These are phyloP conservation scores for Gynochthodes officinalis DNA, from an alignment of 257 asterid species.

Conservation along the genomic window DNA sequence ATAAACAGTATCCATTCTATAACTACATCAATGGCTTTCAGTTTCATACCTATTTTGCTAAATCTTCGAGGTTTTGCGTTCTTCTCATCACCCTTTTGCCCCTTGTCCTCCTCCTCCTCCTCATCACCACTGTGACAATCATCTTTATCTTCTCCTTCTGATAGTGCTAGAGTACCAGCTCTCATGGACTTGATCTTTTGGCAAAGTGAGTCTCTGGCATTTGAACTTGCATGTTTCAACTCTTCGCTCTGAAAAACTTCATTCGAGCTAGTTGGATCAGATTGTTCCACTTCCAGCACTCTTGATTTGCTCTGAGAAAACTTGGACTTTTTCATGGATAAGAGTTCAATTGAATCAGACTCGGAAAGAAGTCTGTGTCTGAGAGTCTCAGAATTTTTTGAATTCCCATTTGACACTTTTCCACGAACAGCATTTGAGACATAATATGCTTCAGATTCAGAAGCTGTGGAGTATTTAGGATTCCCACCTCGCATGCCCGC, in stretches of 20 bases:
- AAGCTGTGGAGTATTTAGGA: background rate
- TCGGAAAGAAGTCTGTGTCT: constrained; percentile 13
- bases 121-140: background rate
- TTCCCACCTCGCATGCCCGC: background rate
- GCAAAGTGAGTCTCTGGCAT: background rate
- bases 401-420: background rate
- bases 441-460: constrained; percentile 7
- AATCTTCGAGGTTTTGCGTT: background rate
- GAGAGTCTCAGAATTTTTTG: constrained; percentile 1
- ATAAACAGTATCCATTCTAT: constrained; percentile 23
- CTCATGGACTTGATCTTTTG: constrained; percentile 11
- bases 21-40: constrained; percentile 13
- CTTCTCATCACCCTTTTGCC: background rate
- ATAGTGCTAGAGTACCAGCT: constrained; percentile 7
- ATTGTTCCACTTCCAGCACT: constrained; percentile 18
- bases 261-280: background rate
- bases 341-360: constrained; percentile 8
- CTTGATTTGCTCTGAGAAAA: constrained; percentile 20
- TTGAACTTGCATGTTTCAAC: background rate
- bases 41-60: constrained; percentile 12
- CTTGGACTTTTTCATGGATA: background rate
- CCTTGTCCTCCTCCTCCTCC: background rate
- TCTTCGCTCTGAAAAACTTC: background rate
- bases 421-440: background rate
- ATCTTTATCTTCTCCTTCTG: background rate